Evolutionary conservation across 2,329 filamentous ascomycete genomes (phyloP), one percentile per base, ranked within the genome.

Genomic region (Colletotrichum plurivorum): DNA sequence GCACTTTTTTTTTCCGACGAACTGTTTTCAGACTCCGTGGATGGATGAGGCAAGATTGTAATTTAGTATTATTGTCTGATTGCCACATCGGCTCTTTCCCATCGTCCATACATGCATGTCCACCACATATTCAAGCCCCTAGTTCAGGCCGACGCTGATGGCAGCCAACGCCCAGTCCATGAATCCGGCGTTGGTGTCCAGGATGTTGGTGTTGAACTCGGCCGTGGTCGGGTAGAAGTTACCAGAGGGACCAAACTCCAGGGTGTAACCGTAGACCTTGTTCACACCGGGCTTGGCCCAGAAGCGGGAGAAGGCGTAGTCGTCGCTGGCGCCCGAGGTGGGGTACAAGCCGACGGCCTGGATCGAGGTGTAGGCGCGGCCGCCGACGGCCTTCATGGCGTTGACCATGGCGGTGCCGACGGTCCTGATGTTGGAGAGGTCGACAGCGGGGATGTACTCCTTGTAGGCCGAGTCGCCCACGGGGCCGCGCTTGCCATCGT

Each of bases 401-500:
- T 76, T 75, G 15, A 77, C 74, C 1, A 76, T 79, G 53, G 75
- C 77, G 4, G 75, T 71, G 2, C 78, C 77, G 8, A 79, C 78
- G 18, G 70, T 74, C 62, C 72, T 76, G 71, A 79, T 76, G 69
- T 77, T 77, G 41, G 74, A 74, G n/a, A 72, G 69, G 52, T 81
- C 79, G 10, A 75, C 54, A 3, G 76, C 67, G n/a, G 78, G 76
- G 16, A 81, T 79, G 73, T 82, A 82, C 74, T 82, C 80, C 65
- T 76, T 77, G 76, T 82, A 82, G 15, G 20, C 55, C 1, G 46
- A 36, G 71, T 85, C 83, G 39, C 76, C 75, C 2, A 82, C 74
- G 18, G 80, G 73, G 16, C 84, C 84, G 10, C 84, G 81, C 57
- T 82, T 79, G 55, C 79, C 79, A 55, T 86, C 80, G 67, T 84